These are phyloP conservation scores for Trichoderma endophyticum DNA, from an alignment of 2,329 filamentous ascomycete genomes.

Conservation along the genomic window DNA sequence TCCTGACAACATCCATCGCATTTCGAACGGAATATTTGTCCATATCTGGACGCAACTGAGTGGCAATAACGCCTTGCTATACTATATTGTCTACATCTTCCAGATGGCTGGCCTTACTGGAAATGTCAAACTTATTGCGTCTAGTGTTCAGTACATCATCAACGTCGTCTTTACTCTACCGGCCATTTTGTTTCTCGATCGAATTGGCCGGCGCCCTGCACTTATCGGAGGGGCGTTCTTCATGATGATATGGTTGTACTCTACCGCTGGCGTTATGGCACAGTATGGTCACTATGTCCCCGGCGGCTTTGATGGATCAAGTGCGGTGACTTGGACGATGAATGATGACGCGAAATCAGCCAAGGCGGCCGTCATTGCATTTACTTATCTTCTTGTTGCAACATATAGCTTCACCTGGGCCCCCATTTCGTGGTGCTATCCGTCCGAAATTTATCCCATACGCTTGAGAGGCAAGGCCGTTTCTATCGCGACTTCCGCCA, in stretches of 20 bases:
- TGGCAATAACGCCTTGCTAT: conserved; percentile 4
- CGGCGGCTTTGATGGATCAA: not conserved
- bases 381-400: conserved; percentile 3
- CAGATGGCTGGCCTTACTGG: conserved; percentile 4
- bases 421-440: not conserved
- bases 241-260: not conserved
- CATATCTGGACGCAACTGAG: conserved; percentile 5
- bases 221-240: conserved; percentile 1
- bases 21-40: conserved; percentile 4
- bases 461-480: not conserved
- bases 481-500: not conserved
- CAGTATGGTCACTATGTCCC: not conserved
- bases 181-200: conserved; percentile 1
- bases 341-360: not conserved
- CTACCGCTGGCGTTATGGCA: not conserved
- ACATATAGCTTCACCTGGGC: not conserved
- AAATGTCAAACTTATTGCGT: conserved; percentile 7
- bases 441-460: not conserved
- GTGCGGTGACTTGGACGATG: not conserved
- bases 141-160: not conserved
- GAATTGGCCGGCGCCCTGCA: not conserved
- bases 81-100: conserved; percentile 9
- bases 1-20: conserved; percentile 7
- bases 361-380: conserved; percentile 1
- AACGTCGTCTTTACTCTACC: not conserved